Conservation (phyloP, 106 monocot genomes). For the Platanthera guangdongensis region DNA sequence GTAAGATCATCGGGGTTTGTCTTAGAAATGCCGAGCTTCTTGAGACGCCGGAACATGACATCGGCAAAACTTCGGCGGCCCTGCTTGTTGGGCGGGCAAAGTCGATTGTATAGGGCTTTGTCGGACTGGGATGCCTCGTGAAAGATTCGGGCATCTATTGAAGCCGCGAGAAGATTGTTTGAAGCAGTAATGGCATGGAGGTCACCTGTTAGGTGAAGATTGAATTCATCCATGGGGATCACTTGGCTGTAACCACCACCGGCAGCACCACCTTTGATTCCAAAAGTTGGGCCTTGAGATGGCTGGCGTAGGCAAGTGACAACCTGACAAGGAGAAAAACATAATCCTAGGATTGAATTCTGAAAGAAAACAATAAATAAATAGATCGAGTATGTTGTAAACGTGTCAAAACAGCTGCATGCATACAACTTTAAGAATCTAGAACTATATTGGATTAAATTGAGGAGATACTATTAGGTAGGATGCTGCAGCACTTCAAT, state of each 20-base stretch:
- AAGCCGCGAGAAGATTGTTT: slow-evolving; percentile 96
- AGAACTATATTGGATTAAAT: not conserved
- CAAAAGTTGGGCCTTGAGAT: slow-evolving; percentile 98
- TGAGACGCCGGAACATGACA: slow-evolving; percentile 73
- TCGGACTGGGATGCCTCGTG: slow-evolving; percentile 92
- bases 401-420: not conserved
- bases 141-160: slow-evolving; percentile 86
- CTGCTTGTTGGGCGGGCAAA: slow-evolving; percentile 87
- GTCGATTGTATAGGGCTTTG: slow-evolving; percentile 85
- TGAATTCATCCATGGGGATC: slow-evolving; percentile 99
- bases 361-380: not conserved
- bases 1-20: slow-evolving; percentile 76
- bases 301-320: slow-evolving; percentile 94
- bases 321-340: slow-evolving; percentile 35
- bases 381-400: not conserved
- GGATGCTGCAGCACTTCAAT: no score
- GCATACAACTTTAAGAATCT: not conserved
- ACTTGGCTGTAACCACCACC: slow-evolving; percentile 99
- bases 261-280: slow-evolving; percentile 97
- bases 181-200: slow-evolving; percentile 98
- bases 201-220: slow-evolving; percentile 95
- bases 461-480: not conserved
- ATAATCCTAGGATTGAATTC: not conserved
- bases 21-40: slow-evolving; percentile 85
- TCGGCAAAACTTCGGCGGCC: slow-evolving; percentile 73